Conservation (phyloP, 1,139 yeast genomes). For the Nakaseomyces delphensis region DNA sequence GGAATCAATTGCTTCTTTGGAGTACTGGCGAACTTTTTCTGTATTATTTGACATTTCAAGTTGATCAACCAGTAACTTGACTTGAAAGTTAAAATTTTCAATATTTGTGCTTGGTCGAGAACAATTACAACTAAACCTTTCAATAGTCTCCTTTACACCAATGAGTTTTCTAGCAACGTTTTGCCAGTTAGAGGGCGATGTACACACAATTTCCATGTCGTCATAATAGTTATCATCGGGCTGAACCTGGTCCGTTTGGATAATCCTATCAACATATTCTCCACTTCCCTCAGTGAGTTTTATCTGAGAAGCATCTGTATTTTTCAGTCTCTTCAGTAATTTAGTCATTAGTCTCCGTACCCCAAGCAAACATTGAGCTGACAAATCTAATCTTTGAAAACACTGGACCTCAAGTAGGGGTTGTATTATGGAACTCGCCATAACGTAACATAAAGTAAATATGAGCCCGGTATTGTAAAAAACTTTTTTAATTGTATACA, state of each 20-base stretch:
- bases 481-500: constrained; percentile 18
- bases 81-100: constrained; percentile 18
- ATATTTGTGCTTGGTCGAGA: constrained; percentile 10
- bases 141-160: constrained; percentile 11
- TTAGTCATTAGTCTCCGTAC: constrained; percentile 21
- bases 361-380: constrained; percentile 17
- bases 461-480: constrained; percentile 26
- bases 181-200: constrained; percentile 30
- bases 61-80: constrained; percentile 19
- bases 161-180: constrained; percentile 21
- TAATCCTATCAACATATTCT: constrained; percentile 31
- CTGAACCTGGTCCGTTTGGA: constrained; percentile 22
- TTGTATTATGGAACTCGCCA: constrained; percentile 23
- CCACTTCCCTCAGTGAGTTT: constrained; percentile 33
- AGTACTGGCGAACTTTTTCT: constrained; percentile 6
- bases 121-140: constrained; percentile 12
- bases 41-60: constrained; percentile 10
- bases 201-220: constrained; percentile 15
- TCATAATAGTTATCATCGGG: constrained; percentile 29
- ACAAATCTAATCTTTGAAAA: constrained; percentile 27
- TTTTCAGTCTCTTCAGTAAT: constrained; percentile 17
- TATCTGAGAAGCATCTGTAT: constrained; percentile 34
- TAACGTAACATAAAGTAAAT: constrained; percentile 19
- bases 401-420: constrained; percentile 30
- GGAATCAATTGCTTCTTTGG: constrained; percentile 12